A percentile compares a stretch with the other conserved stretches of the same genome.
Evolutionary conservation across 495 filamentous ascomycete species (phyloP).

Genomic region (Aspergillus asperescens): DNA sequence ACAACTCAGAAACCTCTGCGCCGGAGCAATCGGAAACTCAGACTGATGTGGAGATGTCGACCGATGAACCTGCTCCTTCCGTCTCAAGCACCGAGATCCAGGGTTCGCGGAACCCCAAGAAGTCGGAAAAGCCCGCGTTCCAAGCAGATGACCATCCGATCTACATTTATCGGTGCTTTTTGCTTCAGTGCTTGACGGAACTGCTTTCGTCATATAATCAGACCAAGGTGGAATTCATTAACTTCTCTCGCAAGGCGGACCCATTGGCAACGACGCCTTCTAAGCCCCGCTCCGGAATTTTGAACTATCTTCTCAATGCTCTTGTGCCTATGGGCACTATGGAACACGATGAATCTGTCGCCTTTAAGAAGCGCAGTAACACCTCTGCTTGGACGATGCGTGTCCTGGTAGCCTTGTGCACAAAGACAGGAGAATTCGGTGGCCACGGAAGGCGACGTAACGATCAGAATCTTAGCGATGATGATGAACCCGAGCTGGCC

Average conservation of each 20-base stretch:
- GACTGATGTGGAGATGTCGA: constrained; percentile 49
- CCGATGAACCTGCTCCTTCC: constrained; percentile 36
- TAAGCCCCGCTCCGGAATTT: constrained; percentile 85
- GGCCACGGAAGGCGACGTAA: constrained; percentile 33
- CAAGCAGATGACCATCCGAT: constrained; percentile 92
- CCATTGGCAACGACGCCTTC: constrained; percentile 80
- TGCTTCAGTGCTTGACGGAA: constrained; percentile 89
- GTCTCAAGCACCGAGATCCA: constrained; percentile 32
- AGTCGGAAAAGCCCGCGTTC: constrained; percentile 70
- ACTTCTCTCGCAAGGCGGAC: constrained; percentile 87
- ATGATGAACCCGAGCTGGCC: constrained; percentile 80
- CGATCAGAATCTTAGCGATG: constrained; percentile 51
- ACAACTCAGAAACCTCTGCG: constrained; percentile 44
- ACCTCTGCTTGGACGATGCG: constrained; percentile 81
- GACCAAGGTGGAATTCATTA: constrained; percentile 97
- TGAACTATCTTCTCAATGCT: constrained; percentile 88
- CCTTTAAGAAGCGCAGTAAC: constrained; percentile 73
- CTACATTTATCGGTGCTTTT: constrained; percentile 92
- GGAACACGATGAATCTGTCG: constrained; percentile 65
- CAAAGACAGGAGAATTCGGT: constrained; percentile 71
- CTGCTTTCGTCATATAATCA: constrained; percentile 90
- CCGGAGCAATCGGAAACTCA: constrained; percentile 36
- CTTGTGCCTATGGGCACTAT: constrained; percentile 75
- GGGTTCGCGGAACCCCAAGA: constrained; percentile 44
- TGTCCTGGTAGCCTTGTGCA: constrained; percentile 79